Percentiles rank a stretch among this genome's conserved stretches.
Evolutionary conservation across 345 rosid genomes (phyloP).

Genomic region (Mallotus nudiflorus): DNA sequence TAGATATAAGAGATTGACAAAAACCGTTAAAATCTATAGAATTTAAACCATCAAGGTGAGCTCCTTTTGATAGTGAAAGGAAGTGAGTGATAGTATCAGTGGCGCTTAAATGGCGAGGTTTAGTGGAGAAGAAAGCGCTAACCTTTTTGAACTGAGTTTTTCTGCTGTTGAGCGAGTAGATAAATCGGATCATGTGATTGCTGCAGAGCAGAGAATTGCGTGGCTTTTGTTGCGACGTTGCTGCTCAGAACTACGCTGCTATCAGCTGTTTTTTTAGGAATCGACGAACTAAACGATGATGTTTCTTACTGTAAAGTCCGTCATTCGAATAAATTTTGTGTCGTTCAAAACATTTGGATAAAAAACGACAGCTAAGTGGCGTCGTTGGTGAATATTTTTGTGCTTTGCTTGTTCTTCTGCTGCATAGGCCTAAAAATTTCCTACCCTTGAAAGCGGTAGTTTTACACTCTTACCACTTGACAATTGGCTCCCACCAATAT

Average conservation of each 20-base stretch:
- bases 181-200: conserved; percentile 38
- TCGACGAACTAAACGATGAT: not conserved
- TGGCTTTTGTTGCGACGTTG: not conserved
- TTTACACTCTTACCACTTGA: no score
- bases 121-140: conserved; percentile 23
- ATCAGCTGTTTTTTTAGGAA: not conserved
- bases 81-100: conserved; percentile 12
- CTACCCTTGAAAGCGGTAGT: no score
- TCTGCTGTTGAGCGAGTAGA: conserved; percentile 29
- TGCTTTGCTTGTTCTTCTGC: no score
- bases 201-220: not conserved
- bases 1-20: conserved; percentile 33
- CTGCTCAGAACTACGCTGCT: not conserved
- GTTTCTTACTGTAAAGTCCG: no score
- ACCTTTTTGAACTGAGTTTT: conserved; percentile 34
- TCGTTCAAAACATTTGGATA: no score
- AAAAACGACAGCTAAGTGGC: no score
- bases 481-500: no score
- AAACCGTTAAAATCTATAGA: conserved; percentile 29
- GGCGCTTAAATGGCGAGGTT: conserved; percentile 12
- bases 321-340: no score
- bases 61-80: conserved; percentile 20
- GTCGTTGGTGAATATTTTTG: no score
- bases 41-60: conserved; percentile 35
- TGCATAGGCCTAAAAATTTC: no score